Evolutionary conservation across 2,329 filamentous ascomycete species (phyloP).

Genomic region (Coniosporium uncinatum): DNA sequence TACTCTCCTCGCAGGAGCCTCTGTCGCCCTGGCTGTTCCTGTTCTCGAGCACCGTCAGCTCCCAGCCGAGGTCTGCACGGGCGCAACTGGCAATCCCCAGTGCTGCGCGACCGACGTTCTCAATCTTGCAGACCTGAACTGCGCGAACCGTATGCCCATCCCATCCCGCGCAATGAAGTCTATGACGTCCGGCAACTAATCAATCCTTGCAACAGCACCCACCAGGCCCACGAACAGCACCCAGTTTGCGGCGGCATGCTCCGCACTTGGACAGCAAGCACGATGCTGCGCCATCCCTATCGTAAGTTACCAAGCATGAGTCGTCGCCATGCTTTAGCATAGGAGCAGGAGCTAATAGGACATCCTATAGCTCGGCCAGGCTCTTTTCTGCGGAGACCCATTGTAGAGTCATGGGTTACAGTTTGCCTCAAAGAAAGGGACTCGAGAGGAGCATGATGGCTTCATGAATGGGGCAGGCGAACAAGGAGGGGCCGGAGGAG

Average conservation of each 20-base stretch:
- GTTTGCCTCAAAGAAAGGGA: too few relatives aligned
- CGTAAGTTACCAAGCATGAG: conserved; percentile 6
- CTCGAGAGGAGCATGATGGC: too few relatives aligned
- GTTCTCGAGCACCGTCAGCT: conserved; percentile 21
- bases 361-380: conserved; percentile 22
- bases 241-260: conserved; percentile 40
- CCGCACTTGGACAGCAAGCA: conserved; percentile 45
- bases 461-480: too few relatives aligned
- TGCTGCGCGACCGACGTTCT: conserved; percentile 61
- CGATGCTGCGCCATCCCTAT: conserved; percentile 53
- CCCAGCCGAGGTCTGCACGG: conserved; percentile 20
- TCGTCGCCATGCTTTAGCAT: not conserved
- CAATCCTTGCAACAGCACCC: conserved; percentile 20
- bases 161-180: not conserved
- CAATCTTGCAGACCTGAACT: conserved; percentile 51
- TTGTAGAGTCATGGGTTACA: conserved; percentile 1
- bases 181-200: not conserved
- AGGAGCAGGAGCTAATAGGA: not conserved
- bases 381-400: conserved; percentile 24
- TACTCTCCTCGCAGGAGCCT: conserved; percentile 13
- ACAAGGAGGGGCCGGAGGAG: too few relatives aligned
- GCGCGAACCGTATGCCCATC: conserved; percentile 41
- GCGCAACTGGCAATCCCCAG: conserved; percentile 29
- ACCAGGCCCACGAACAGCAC: conserved; percentile 28
- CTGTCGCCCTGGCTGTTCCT: conserved; percentile 17